Evolutionary conservation across 2,329 filamentous ascomycete genomes (phyloP).

Genomic region (Alternaria brassicicola): DNA sequence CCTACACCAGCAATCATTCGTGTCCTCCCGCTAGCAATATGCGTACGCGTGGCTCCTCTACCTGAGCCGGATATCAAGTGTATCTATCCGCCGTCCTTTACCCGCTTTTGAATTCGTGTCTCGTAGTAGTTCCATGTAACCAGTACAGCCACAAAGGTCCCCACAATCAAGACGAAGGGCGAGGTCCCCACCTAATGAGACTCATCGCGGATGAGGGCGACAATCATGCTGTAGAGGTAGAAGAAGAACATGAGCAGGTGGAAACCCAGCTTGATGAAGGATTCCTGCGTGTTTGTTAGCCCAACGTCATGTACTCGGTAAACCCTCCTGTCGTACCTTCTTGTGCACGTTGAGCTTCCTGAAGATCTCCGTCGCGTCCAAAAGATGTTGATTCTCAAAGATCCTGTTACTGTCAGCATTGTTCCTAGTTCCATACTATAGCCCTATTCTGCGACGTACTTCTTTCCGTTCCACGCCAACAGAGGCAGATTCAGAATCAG

Average conservation of each 20-base stretch:
- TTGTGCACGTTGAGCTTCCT: constrained; percentile 98
- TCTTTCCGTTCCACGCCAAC: constrained; percentile 93
- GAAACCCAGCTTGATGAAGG: constrained; percentile 98
- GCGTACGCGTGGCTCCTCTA: constrained; percentile 17
- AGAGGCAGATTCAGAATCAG: constrained; percentile 91
- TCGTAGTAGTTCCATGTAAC: constrained; percentile 1
- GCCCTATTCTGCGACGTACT: constrained; percentile 69
- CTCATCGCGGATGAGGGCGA: constrained; percentile 95
- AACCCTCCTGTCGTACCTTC: constrained; percentile 67
- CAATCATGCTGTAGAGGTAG: constrained; percentile 99
- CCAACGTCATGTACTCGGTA: not conserved
- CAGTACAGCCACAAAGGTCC: constrained; percentile 2
- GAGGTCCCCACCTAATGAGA: constrained; percentile 63
- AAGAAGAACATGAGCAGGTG: constrained; percentile 99
- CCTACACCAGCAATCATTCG: constrained; percentile 4
- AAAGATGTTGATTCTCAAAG: constrained; percentile 92
- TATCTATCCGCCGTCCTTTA: not conserved
- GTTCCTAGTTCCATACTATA: not conserved
- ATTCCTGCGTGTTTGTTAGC: constrained; percentile 69
- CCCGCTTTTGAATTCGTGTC: not conserved
- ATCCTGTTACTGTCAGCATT: constrained; percentile 68
- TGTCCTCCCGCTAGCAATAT: constrained; percentile 15
- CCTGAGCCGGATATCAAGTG: constrained; percentile 22
- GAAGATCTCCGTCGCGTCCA: constrained; percentile 99
- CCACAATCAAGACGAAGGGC: constrained; percentile 4